Evolutionary conservation across 2,329 filamentous ascomycete genomes (phyloP), one percentile per base, ranked within the genome.

Genomic region (Hypoxylon sp.): DNA sequence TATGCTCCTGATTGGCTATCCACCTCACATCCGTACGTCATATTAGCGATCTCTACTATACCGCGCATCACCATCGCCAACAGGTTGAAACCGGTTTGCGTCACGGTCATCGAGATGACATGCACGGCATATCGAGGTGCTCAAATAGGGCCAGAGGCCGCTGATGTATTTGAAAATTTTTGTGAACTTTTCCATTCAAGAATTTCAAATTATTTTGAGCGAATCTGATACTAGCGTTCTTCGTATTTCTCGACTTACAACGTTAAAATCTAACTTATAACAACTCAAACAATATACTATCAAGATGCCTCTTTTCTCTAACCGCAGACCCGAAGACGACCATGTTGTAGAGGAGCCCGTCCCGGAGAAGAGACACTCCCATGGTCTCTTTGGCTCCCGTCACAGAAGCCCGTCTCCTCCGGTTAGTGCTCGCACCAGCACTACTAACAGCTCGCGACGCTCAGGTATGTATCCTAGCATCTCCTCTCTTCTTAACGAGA

Each of bases 271-370:
- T 12, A n/a, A 23, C 39, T 25, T 27, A 56, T 25, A 32, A 39
- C 6, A 27, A 27, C 5, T 19, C 4, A 34, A 43, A 14, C 39
- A 41, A 51, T 51, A 61, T 5, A 23, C 25, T 41, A 56, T 51
- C 63, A 73, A 61, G 19, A 77, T 77, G 76, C 75, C 75, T 62
- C 65, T 77, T 48, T 78, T 77, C 68, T 74, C 71, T 50, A 74
- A 70, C 70, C 74, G 73, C 60, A 72, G 72, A 56, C 63, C 73
- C 32, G 74, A 76, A 29, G 71, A 74, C 7, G 71, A 76, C 14
- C 43, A 47, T 45, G 71, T 73, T 67, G 77, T 90, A 53, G 67
- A 75, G 61, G 72, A 77, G 63, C 75, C 25, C 83, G 86, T 65
- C 82, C 87, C 63, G 5, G 74, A 76, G 63, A 76, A 75, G 71